Evolutionary conservation across 2,329 filamentous ascomycete species (phyloP).

Genomic region (Fusarium albidum): DNA sequence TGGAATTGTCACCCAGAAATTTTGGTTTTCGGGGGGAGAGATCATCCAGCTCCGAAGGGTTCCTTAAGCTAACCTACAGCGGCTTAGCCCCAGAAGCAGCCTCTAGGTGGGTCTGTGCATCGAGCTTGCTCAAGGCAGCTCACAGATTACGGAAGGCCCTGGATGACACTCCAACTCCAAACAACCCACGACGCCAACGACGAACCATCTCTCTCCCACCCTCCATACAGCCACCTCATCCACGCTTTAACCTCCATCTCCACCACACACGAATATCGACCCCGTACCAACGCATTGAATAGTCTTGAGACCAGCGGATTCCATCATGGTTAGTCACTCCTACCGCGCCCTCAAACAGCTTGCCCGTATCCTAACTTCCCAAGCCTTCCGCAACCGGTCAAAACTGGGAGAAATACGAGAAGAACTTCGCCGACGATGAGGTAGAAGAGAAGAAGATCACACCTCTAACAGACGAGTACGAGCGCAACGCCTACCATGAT

Average conservation of each 20-base stretch:
- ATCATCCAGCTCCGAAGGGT: slow-evolving; percentile 51
- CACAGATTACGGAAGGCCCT: slow-evolving; percentile 52
- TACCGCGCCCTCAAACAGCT: slow-evolving; percentile 9
- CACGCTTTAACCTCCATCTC: background rate
- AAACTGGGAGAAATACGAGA: slow-evolving; percentile 99
- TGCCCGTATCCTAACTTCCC: slow-evolving; percentile 35
- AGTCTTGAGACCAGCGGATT: slow-evolving; percentile 40
- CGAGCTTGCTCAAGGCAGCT: slow-evolving; percentile 52
- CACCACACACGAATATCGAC: background rate
- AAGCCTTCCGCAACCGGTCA: slow-evolving; percentile 94
- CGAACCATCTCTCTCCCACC: slow-evolving; percentile 12
- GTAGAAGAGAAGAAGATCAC: slow-evolving; percentile 99
- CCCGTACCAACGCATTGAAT: background rate
- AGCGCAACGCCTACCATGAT: slow-evolving; percentile 26
- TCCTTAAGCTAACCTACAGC: slow-evolving; percentile 30
- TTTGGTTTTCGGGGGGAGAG: slow-evolving; percentile 49
- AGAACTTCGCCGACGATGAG: slow-evolving; percentile 96
- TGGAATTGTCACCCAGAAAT: slow-evolving; percentile 45
- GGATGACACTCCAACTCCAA: slow-evolving; percentile 45
- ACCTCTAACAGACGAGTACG: slow-evolving; percentile 93
- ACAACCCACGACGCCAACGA: slow-evolving; percentile 37
- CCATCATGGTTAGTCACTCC: slow-evolving; percentile 54
- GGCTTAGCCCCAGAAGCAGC: slow-evolving; percentile 39
- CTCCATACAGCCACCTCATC: slow-evolving; percentile 13
- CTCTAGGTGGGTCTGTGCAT: slow-evolving; percentile 42